Evolutionary conservation across 768 basidiomycete species (phyloP).

Genomic region (Agrocybe pediades): DNA sequence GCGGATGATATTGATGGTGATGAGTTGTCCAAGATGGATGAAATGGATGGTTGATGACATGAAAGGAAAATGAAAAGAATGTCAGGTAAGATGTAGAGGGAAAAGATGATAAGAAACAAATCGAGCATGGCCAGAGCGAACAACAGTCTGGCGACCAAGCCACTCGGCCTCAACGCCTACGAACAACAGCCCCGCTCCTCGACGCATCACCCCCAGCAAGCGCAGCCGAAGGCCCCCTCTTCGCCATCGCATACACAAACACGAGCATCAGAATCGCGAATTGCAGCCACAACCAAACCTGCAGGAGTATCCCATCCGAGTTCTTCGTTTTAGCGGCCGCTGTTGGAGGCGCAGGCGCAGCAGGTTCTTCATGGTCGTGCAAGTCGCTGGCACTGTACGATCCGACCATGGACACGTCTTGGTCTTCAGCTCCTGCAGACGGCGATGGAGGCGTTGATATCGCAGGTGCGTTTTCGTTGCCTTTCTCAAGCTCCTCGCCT

Average conservation of each 20-base stretch:
- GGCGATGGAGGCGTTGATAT: neutral
- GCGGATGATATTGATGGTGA: neutral
- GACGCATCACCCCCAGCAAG: conserved; percentile 26
- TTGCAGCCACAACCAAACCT: conserved; percentile 86
- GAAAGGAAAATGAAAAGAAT: neutral
- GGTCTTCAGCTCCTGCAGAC: neutral
- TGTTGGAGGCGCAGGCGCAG: neutral
- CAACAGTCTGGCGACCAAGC: too few species aligned
- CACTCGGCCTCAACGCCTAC: conserved; percentile 10
- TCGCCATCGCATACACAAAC: conserved; percentile 82
- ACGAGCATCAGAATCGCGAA: conserved; percentile 73
- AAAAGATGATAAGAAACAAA: neutral
- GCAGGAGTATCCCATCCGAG: conserved; percentile 50
- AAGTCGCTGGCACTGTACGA: neutral
- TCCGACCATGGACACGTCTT: neutral
- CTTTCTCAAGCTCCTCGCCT: neutral
- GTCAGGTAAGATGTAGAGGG: neutral
- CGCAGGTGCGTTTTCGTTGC: neutral
- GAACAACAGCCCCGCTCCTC: conserved; percentile 10
- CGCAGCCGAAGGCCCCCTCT: conserved; percentile 71
- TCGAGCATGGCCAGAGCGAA: too few species aligned
- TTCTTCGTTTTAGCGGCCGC: conserved; percentile 16
- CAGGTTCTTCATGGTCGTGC: neutral
- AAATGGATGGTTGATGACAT: neutral
- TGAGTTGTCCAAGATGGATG: neutral